Evolutionary conservation across 306 rosid species (phyloP).

Genomic region (Glycine tomentella): DNA sequence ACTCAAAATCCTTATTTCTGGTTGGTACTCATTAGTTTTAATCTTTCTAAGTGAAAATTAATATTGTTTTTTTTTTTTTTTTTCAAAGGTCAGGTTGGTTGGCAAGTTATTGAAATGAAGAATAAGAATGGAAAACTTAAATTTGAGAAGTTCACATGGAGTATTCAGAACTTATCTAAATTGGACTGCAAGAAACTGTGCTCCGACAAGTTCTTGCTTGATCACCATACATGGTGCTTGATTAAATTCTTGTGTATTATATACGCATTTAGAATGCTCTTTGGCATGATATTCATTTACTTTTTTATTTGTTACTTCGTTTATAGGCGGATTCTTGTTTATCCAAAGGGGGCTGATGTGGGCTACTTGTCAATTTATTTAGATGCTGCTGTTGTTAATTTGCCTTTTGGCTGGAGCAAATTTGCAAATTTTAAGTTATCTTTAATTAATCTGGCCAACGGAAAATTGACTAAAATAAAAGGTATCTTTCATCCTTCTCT

Average conservation of each 20-base stretch:
- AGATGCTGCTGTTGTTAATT: neutral
- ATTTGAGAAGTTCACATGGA: neutral
- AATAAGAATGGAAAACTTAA: no score
- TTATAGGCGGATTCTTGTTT: neutral
- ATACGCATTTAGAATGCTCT: neutral
- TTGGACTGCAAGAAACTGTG: neutral
- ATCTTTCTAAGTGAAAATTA: neutral
- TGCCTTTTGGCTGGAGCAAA: neutral
- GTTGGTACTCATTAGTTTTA: neutral
- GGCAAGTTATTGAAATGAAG: neutral
- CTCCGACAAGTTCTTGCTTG: neutral
- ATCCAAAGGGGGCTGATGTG: neutral
- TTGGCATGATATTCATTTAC: no score
- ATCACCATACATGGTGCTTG: neutral
- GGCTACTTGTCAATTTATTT: neutral
- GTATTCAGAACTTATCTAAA: neutral
- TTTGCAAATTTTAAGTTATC: neutral
- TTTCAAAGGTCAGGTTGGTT: neutral
- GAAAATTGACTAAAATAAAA: neutral
- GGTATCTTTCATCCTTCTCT: neutral
- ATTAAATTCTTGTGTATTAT: neutral
- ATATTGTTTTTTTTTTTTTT: no score
- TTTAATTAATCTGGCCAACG: neutral
- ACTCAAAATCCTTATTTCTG: neutral
- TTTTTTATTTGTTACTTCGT: neutral